Evolutionary conservation across 345 rosid species (phyloP).

Genomic region (Nephelium lappaceum): DNA sequence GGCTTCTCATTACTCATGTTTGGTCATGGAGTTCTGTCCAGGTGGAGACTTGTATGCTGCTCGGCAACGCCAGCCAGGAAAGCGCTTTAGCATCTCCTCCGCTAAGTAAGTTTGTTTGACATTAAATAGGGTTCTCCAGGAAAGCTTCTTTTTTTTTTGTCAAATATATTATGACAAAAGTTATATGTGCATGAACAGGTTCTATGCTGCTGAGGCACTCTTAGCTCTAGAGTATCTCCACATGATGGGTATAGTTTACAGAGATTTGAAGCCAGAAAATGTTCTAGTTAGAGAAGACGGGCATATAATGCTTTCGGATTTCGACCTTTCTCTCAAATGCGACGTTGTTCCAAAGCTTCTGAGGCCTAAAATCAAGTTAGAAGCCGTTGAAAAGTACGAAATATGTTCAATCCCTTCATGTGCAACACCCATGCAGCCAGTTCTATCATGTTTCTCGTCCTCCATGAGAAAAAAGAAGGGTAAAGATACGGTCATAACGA

Average conservation of each 20-base stretch:
- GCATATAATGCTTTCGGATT: slow-evolving; percentile 77
- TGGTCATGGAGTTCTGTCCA: slow-evolving; percentile 91
- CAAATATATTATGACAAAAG: not conserved
- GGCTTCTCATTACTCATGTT: slow-evolving; percentile 91
- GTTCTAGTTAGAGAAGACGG: slow-evolving; percentile 74
- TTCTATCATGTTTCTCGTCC: slow-evolving; percentile 66
- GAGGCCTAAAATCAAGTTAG: slow-evolving; percentile 28
- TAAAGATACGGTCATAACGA: slow-evolving; percentile 30
- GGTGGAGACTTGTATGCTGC: slow-evolving; percentile 88
- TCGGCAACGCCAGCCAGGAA: slow-evolving; percentile 72
- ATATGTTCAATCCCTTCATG: slow-evolving; percentile 64
- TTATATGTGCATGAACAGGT: slow-evolving; percentile 38
- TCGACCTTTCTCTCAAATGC: slow-evolving; percentile 82
- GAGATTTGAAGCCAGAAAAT: slow-evolving; percentile 77
- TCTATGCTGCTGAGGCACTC: slow-evolving; percentile 72
- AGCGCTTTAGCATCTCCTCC: slow-evolving; percentile 66
- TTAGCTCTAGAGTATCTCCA: slow-evolving; percentile 72
- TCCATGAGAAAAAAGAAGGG: slow-evolving; percentile 41
- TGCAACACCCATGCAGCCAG: slow-evolving; percentile 62
- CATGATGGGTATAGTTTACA: slow-evolving; percentile 80
- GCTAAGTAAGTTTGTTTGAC: slow-evolving; percentile 55
- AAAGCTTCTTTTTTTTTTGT: not conserved
- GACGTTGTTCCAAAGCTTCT: slow-evolving; percentile 80
- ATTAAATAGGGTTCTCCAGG: not conserved
- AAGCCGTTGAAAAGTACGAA: slow-evolving; percentile 21